Percentiles rank a stretch among this genome's conserved stretches.
These are phyloP conservation scores for Rubia tinctorum DNA, from an alignment of 305 asterid species.

Conservation along the genomic window DNA sequence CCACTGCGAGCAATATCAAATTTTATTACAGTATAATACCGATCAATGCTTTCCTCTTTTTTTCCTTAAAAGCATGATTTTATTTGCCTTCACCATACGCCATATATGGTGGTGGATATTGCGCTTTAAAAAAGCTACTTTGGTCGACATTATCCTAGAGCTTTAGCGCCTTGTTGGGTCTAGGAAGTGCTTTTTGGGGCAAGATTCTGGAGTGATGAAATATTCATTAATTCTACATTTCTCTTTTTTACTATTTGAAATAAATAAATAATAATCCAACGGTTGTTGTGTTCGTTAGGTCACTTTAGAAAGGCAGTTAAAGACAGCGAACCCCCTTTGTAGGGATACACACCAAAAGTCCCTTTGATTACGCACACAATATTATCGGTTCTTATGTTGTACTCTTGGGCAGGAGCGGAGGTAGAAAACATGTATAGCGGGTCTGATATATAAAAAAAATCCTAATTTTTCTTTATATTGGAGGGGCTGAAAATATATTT, in stretches of 20 bases:
- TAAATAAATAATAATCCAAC: conserved; percentile 9
- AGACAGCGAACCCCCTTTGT: conserved; percentile 14
- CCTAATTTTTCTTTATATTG: too few species aligned
- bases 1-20: too few species aligned
- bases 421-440: too few species aligned
- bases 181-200: conserved; percentile 4
- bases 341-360: conserved; percentile 16
- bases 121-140: conserved; percentile 1
- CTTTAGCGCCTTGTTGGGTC: conserved; percentile 9
- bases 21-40: background rate
- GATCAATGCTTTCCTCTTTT: background rate
- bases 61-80: background rate
- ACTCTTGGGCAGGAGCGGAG: too few species aligned
- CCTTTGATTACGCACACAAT: conserved; percentile 38
- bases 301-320: conserved; percentile 21
- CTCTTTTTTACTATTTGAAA: background rate
- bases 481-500: too few species aligned
- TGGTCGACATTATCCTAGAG: background rate
- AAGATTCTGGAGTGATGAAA: background rate
- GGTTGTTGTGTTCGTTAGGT: conserved; percentile 28
- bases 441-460: too few species aligned
- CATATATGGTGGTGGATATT: background rate
- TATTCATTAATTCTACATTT: background rate
- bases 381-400: too few species aligned
- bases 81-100: conserved; percentile 2